phyloP scores from a whole-genome alignment of 768 basidiomycete species.

The Pisolithus microcarpus region DNA sequence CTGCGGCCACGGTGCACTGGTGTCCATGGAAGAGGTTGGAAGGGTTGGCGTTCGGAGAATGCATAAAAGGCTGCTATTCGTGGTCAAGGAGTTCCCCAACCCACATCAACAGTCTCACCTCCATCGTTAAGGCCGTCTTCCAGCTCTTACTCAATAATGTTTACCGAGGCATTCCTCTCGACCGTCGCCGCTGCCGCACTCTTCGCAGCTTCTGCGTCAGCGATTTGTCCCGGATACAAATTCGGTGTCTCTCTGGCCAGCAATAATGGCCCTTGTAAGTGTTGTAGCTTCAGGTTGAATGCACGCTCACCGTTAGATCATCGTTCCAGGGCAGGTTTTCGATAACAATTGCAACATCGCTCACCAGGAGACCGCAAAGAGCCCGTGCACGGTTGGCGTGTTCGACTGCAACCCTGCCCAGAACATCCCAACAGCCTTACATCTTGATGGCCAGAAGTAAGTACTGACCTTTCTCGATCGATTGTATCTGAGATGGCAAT shows the following conservation, averaged over 20 bases:
- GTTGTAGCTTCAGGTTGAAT: too few species aligned
- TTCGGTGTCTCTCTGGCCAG: constrained; percentile 17
- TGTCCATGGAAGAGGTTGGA: too few species aligned
- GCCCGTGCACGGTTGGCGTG: constrained; percentile 17
- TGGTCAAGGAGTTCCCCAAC: too few species aligned
- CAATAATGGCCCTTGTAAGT: constrained; percentile 15
- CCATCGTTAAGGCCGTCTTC: too few species aligned
- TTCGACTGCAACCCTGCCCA: constrained; percentile 22
- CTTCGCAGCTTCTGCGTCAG: constrained; percentile 8
- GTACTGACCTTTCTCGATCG: neutral
- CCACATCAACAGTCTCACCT: neutral
- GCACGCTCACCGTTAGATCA: too few species aligned
- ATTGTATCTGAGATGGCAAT: too few species aligned
- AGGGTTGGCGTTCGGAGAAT: too few species aligned
- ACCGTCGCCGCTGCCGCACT: neutral
- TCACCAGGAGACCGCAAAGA: constrained; percentile 24
- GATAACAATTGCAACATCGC: constrained; percentile 20
- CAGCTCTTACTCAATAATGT: too few species aligned
- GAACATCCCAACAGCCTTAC: constrained; percentile 16
- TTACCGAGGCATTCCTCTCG: neutral
- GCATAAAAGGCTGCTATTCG: too few species aligned
- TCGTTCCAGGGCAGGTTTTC: too few species aligned
- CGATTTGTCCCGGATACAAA: constrained; percentile 26
- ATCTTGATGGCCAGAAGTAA: neutral
- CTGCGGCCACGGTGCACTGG: too few species aligned